A percentile compares a stretch with the other conserved stretches of the same genome.
Evolutionary conservation across 495 filamentous ascomycete species (phyloP).

Genomic region (Penicillium taxi): DNA sequence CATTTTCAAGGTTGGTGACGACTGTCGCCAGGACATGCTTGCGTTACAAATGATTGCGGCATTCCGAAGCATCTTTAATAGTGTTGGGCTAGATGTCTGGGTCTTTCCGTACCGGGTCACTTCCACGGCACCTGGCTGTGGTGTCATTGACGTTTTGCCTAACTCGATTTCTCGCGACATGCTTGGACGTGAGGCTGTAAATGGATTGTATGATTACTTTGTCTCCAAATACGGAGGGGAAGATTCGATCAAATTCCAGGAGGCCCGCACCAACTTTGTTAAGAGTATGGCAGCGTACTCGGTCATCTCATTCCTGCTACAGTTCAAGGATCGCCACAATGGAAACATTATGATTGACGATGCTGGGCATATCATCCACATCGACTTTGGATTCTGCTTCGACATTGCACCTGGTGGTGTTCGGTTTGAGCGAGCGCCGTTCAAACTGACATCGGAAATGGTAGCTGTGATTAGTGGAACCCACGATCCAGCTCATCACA

Average conservation of each 20-base stretch:
- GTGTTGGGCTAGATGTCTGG: slow-evolving; percentile 88
- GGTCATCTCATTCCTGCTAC: slow-evolving; percentile 91
- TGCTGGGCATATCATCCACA: slow-evolving; percentile 93
- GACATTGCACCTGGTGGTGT: slow-evolving; percentile 96
- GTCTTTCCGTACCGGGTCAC: slow-evolving; percentile 97
- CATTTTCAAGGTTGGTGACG: slow-evolving; percentile 99
- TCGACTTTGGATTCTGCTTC: slow-evolving; percentile 99
- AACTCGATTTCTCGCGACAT: slow-evolving; percentile 98
- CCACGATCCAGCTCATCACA: slow-evolving; percentile 32
- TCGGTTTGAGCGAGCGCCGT: slow-evolving; percentile 93
- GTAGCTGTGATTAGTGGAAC: slow-evolving; percentile 93
- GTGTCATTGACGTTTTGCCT: slow-evolving; percentile 94
- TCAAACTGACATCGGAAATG: slow-evolving; percentile 98
- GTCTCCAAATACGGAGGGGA: slow-evolving; percentile 94
- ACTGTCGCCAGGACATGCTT: slow-evolving; percentile 94
- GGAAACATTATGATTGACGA: slow-evolving; percentile 99
- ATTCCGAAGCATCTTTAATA: slow-evolving; percentile 93
- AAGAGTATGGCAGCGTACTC: slow-evolving; percentile 99
- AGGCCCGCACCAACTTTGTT: slow-evolving; percentile 93
- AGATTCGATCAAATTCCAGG: slow-evolving; percentile 87
- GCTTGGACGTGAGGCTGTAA: slow-evolving; percentile 95
- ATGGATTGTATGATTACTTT: slow-evolving; percentile 97
- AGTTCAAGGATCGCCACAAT: slow-evolving; percentile 99
- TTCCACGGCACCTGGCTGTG: slow-evolving; percentile 95
- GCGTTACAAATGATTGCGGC: slow-evolving; percentile 96